Evolutionary conservation across 768 basidiomycete genomes (phyloP), one percentile per base, ranked within the genome.

Genomic region (Phylloporus arenicola): DNA sequence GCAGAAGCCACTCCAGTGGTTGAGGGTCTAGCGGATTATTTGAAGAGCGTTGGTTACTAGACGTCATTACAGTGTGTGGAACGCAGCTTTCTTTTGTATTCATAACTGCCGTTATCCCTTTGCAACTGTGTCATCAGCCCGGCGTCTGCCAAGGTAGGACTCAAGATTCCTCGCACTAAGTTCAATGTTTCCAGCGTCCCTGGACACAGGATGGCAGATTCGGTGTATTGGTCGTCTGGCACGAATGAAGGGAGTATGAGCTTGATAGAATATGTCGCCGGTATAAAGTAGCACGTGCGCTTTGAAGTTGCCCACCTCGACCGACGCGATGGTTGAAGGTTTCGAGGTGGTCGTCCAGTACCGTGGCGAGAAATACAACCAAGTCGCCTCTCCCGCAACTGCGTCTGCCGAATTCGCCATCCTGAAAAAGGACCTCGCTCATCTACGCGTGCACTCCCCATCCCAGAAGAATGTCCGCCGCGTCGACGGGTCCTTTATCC

Each of bases 11-110:
- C 80, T 20, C 63, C 75, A 11, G 56, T 86, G 30, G 86, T 86
- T 30, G 82, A 86, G 67, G 61, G 57, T 9, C 72, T 93, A 34
- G 89, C 82, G 27, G 86, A 91, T 66, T 91, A 92, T 70, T 77
- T 95, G 63, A 85, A 79, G 59, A 54, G 63, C 35, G 74, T 69
- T 20, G 66, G 66, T 13, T 87, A 81, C 65, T 87, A 80, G 60
- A 38, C 37, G 35, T 43, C 27, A 35, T 48, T 34, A 25, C 25
- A 3, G 7, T 25, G 7, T 7, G 47, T 19, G 19, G 38, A 39
- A 45, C 19, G 14, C 30, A 19, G 35, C 17, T 31, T 22, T 31
- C 20, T 31, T 31, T 27, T 48, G 30, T 34, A 25, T 42, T 34
- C 47, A 31, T 40, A 39, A 37, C 10, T 17, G 19, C n/a, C 35